These are phyloP conservation scores for Takashimella tepidaria DNA, from an alignment of 1,284 basidiomycete genomes.

Conservation along the genomic window DNA sequence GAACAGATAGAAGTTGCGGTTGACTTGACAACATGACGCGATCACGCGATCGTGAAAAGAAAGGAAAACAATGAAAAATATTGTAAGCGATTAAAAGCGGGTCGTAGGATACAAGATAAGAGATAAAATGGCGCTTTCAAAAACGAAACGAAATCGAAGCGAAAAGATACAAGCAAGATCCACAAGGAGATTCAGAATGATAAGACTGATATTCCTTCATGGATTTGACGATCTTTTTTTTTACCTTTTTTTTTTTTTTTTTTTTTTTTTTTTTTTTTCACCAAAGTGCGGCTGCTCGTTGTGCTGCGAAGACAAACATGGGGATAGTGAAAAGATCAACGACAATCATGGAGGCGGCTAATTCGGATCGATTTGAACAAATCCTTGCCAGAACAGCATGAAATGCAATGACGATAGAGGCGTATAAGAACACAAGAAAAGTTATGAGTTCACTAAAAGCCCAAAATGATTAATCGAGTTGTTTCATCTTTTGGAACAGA, in stretches of 20 bases:
- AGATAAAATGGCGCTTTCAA: no score
- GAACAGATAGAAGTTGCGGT: no score
- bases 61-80: no score
- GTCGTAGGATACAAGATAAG: no score
- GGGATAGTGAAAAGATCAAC: not conserved
- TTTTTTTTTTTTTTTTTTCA: no score
- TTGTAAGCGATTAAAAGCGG: no score
- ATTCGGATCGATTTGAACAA: not conserved
- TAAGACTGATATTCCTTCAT: not conserved
- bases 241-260: no score
- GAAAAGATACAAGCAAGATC: not conserved
- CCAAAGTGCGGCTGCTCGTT: not conserved
- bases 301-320: not conserved
- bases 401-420: constrained; percentile 46
- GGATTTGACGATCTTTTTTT: no score
- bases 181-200: not conserved
- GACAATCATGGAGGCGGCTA: not conserved
- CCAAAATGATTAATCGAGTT: not conserved
- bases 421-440: not conserved
- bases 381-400: not conserved
- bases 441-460: not conserved
- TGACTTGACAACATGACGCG: no score
- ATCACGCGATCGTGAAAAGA: no score
- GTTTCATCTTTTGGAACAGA: no score
- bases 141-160: not conserved